Base-by-base conservation (phyloP, 1,284 basidiomycete species). In the Microbotryum saponariae region DNA sequence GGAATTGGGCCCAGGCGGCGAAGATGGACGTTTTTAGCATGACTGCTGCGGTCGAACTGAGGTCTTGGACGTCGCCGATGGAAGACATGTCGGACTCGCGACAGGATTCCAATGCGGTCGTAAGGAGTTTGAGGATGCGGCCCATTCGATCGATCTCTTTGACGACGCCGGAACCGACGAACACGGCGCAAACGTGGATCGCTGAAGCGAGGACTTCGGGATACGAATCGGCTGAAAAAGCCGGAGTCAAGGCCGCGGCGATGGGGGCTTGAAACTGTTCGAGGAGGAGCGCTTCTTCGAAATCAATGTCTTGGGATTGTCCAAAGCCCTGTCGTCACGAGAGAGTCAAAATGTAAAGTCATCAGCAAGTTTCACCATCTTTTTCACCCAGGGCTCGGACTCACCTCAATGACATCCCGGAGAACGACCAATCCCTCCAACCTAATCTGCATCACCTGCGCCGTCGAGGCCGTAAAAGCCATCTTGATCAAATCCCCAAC, bases 251-350 rank as follows among this genome's bases (percentile, higher is more conserved):
- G 0, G 96, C 96, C 3, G 96, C 91, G 1, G 94, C 94, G 63
- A 98, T 96, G 0, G 96, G 94, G 0, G 96, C 96, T 77, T 98
- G 94, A 75, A 97, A 89, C 75, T 99, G 96, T 74, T 98, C 94
- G n/a, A 99, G 81, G 2, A 99, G 79, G 4, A 93, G 79, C 0
- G 90, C 84, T 65, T 91, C 89, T 51, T 90, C 87, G 72, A 92
- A 97, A 63, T 93, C 92, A 1, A 92, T 89, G 76, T 98, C 96
- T 1, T 89, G 89, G 4, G 90, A 84, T 27, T 80, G 77, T 4
- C 89, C 83, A 76, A 97, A 98, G 58, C 85, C 83, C 88, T 93
- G 61, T 5, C 29, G 27, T 59, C 48, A 62, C 37, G 6, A 20
- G 6, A 20, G 14, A 37, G 37, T 7, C 48, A n/a, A 46, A 0